Evolutionary conservation across 2,329 filamentous ascomycete species (phyloP), one percentile per base, ranked within the genome.

Genomic region (Rutstroemia sp.): DNA sequence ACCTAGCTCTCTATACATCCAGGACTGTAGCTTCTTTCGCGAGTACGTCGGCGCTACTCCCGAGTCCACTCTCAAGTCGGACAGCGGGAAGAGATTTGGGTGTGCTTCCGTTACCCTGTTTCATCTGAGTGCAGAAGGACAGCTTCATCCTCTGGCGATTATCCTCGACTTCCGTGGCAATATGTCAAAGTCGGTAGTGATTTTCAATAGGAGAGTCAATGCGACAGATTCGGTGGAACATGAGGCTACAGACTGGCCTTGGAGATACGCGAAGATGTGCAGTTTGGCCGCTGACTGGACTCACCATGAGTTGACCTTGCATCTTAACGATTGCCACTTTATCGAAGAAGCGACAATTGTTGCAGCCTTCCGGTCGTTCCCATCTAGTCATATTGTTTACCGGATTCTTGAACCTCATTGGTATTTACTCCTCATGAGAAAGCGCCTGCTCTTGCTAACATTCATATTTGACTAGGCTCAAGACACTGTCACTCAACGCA

Each of bases 131-230:
- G 27, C 61, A 67, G 69, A 76, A 39, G 77, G 77, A 4, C 71
- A 71, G 56, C 68, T 79, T 5, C 75, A 78, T 59, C 77, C 77
- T 0, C 61, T 79, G 3, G 75, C 76, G 19, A 78, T 79, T 58
- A 71, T 73, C 4, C 67, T 76, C 51, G 76, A 79, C 63, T 77
- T 75, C 67, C 73, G 71, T 57, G 69, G 67, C 2, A 71, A 62
- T 48, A 70, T 75, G 64, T 67, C 70, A 2, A 68, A 73, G 21
- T 79, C 76, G 0, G 71, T 79, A 47, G 73, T 72, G 44, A 73
- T 79, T 56, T 79, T 77, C 71, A 80, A 80, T 68, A 69, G 71
- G 54, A 68, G 74, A 3, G 61, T 72, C n/a, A 61, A 59, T 0
- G 70, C 74, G 0, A 58, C 62, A 0, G 69, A 72, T 44, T 57